These are phyloP conservation scores for Lasiodiplodia sp. DNA, from an alignment of 2,329 filamentous ascomycete genomes.

Conservation along the genomic window DNA sequence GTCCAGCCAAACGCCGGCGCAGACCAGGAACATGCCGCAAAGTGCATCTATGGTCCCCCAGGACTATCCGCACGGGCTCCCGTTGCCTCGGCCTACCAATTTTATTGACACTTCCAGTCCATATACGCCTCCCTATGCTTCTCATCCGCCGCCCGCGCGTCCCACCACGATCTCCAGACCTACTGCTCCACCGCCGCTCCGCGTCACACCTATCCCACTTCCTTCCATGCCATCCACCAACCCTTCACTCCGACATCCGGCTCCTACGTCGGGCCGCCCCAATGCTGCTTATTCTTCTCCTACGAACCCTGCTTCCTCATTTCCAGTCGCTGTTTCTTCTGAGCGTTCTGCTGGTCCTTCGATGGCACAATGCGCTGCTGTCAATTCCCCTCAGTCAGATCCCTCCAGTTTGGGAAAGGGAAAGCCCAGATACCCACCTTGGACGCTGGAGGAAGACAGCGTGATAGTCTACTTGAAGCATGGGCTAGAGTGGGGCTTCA, in stretches of 20 bases:
- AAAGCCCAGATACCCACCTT: not conserved
- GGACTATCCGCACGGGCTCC: conserved; percentile 14
- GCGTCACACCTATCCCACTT: not conserved
- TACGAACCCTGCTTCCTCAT: not conserved
- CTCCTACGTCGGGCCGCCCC: not conserved
- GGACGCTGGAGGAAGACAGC: conserved; percentile 37
- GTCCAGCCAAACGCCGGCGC: not conserved
- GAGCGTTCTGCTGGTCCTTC: not conserved
- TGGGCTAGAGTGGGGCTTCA: conserved; percentile 47
- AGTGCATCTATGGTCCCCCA: not conserved
- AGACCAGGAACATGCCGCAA: not conserved
- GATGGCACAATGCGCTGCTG: not conserved
- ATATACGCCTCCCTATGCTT: no score
- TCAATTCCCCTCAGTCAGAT: not conserved
- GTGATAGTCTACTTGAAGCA: conserved; percentile 52
- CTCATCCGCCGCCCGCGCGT: not conserved
- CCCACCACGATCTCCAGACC: not conserved
- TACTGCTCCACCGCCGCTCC: not conserved
- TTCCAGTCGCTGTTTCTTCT: not conserved
- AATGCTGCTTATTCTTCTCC: not conserved
- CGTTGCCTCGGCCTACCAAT: not conserved
- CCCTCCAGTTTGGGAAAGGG: not conserved
- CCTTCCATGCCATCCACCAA: not conserved
- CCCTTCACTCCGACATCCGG: not conserved
- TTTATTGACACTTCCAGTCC: no score